phyloP scores from a whole-genome alignment of 2,329 filamentous ascomycete species.

The Xylaria sp. region DNA sequence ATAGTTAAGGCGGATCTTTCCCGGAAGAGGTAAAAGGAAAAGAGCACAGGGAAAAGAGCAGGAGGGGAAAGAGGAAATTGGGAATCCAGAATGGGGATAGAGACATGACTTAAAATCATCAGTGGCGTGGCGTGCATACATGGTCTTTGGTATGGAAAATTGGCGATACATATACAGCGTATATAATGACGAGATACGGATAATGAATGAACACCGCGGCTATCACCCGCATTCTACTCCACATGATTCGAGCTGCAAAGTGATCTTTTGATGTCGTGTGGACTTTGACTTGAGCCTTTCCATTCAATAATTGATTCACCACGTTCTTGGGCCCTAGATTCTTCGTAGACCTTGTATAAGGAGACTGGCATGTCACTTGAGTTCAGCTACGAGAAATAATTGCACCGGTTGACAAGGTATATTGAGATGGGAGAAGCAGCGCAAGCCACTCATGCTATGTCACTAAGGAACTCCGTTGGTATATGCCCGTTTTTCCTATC shows the following conservation, averaged over 20 bases:
- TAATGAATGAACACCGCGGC: constrained; percentile 3
- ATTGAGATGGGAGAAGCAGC: constrained; percentile 31
- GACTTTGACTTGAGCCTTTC: background rate
- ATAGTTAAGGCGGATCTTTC: constrained; percentile 48
- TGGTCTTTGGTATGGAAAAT: constrained; percentile 11
- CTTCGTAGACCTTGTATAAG: too few relatives aligned
- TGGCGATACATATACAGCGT: background rate
- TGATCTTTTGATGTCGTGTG: background rate
- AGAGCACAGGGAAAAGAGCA: background rate
- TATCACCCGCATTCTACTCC: background rate
- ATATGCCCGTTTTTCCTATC: constrained; percentile 38
- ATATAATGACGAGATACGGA: constrained; percentile 15
- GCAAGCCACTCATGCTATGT: constrained; percentile 26
- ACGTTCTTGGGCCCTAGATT: background rate
- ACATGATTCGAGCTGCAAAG: background rate
- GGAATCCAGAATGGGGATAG: background rate
- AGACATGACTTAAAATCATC: too few relatives aligned
- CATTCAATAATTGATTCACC: background rate
- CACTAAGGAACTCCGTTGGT: constrained; percentile 33
- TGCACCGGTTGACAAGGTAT: constrained; percentile 35
- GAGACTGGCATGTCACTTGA: background rate
- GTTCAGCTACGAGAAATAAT: background rate
- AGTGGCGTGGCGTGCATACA: background rate
- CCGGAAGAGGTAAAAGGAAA: too few relatives aligned
- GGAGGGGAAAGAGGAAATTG: background rate